phyloP scores from a whole-genome alignment of 2,329 filamentous ascomycete species.

The Penicillium sclerotiorum region DNA sequence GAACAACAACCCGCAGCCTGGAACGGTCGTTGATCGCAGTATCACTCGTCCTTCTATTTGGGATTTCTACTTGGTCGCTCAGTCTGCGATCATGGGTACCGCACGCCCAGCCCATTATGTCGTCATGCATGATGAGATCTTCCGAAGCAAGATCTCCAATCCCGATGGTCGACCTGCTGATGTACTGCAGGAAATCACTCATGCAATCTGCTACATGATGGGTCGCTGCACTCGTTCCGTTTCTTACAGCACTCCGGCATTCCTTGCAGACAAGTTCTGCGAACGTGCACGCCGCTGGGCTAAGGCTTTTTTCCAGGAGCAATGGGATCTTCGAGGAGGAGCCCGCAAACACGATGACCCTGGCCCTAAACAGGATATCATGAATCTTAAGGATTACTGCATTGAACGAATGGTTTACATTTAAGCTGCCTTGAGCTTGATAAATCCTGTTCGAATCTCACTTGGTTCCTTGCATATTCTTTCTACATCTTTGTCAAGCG shows the following conservation, averaged over 20 bases:
- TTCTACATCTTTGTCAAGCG: too few relatives aligned
- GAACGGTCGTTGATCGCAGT: slow-evolving; percentile 80
- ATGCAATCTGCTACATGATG: slow-evolving; percentile 30
- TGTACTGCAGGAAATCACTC: slow-evolving; percentile 20
- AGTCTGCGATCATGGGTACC: slow-evolving; percentile 77
- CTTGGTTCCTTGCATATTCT: too few relatives aligned
- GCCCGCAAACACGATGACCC: background rate
- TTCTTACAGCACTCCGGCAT: slow-evolving; percentile 27
- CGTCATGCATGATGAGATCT: slow-evolving; percentile 69
- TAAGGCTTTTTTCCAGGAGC: slow-evolving; percentile 10
- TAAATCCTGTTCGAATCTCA: too few relatives aligned
- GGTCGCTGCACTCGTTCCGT: slow-evolving; percentile 28
- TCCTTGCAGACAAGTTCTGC: slow-evolving; percentile 26
- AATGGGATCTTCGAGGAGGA: background rate
- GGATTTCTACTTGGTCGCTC: slow-evolving; percentile 83
- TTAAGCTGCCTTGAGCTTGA: too few relatives aligned
- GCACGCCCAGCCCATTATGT: slow-evolving; percentile 80
- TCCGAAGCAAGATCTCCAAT: slow-evolving; percentile 34
- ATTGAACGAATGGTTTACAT: too few relatives aligned
- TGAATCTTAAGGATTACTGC: too few relatives aligned
- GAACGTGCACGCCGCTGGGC: slow-evolving; percentile 25
- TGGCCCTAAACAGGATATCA: too few relatives aligned
- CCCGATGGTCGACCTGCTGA: slow-evolving; percentile 11
- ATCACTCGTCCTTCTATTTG: slow-evolving; percentile 72
- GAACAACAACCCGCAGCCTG: slow-evolving; percentile 67